Percentiles rank a stretch among this genome's conserved stretches.
Evolutionary conservation across 768 basidiomycete genomes (phyloP).

Genomic region (Boletales sp.): DNA sequence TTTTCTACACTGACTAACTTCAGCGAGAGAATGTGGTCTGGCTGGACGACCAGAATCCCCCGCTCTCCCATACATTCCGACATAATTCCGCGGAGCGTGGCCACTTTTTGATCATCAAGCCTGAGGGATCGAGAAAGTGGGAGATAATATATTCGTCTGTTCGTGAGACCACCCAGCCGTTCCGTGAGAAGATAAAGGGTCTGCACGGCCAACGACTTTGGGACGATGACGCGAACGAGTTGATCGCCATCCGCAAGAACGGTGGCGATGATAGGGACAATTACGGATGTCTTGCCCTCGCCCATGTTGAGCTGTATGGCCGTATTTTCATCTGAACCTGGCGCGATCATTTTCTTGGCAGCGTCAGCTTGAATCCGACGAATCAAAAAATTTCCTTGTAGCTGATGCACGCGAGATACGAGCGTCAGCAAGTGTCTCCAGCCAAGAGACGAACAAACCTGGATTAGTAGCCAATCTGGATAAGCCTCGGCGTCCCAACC

Average conservation of each 20-base stretch:
- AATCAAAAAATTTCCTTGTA: constrained; percentile 42
- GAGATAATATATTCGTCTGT: constrained; percentile 42
- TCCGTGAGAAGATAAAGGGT: constrained; percentile 44
- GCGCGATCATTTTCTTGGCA: constrained; percentile 44
- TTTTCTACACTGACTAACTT: no score
- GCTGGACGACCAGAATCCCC: no score
- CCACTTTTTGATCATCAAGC: constrained; percentile 14
- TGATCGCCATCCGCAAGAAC: constrained; percentile 39
- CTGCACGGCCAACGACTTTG: constrained; percentile 40
- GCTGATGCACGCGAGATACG: constrained; percentile 22
- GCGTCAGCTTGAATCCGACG: constrained; percentile 41
- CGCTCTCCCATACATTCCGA: no score
- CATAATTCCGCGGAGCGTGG: no score
- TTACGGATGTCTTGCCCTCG: constrained; percentile 46
- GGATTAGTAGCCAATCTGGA: constrained; percentile 1
- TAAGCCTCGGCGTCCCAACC: background rate
- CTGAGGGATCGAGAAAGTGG: constrained; percentile 42
- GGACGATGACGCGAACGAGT: constrained; percentile 43
- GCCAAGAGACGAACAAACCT: background rate
- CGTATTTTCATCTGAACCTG: constrained; percentile 32
- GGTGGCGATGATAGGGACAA: constrained; percentile 41
- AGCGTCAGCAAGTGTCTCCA: background rate
- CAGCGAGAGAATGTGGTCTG: no score
- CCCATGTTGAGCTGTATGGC: constrained; percentile 54
- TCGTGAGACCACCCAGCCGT: constrained; percentile 39